Evolutionary conservation across 2,329 filamentous ascomycete genomes (phyloP).

Genomic region (Ilyonectria destructans): DNA sequence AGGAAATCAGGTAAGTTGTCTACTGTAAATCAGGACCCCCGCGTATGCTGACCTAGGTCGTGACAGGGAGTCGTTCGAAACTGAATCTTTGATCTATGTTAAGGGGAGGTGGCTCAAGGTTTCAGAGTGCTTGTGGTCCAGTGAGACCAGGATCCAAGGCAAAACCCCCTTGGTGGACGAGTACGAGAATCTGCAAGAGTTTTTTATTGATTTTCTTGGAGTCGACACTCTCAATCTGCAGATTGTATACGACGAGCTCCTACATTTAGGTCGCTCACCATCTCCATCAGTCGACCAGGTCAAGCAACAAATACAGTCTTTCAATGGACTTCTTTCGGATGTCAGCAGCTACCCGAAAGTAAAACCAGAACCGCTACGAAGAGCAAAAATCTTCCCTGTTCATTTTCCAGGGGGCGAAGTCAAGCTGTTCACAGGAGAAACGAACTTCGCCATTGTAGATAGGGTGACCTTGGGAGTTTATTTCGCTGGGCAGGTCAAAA

Average conservation of each 20-base stretch:
- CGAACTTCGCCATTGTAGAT: slow-evolving; percentile 3
- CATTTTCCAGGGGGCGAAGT: not conserved
- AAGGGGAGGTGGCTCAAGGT: not conserved
- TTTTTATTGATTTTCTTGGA: slow-evolving; percentile 21
- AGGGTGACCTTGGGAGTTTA: not conserved
- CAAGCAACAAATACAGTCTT: not conserved
- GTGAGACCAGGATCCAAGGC: not conserved
- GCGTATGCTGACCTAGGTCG: not conserved
- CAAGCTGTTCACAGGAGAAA: not conserved
- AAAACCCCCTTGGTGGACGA: not conserved
- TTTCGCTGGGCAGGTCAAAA: slow-evolving; percentile 2
- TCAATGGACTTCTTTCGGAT: slow-evolving; percentile 4
- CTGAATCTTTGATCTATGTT: not conserved
- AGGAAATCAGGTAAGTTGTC: not conserved
- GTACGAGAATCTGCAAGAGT: slow-evolving; percentile 13
- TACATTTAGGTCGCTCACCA: not conserved
- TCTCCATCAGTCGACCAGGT: not conserved
- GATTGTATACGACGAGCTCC: slow-evolving; percentile 11
- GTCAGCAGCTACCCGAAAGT: not conserved
- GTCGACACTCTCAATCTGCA: slow-evolving; percentile 11
- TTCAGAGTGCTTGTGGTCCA: slow-evolving; percentile 22
- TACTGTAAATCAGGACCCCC: not conserved
- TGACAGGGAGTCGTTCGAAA: slow-evolving; percentile 1
- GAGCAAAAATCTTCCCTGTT: slow-evolving; percentile 1
- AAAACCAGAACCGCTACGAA: not conserved